Evolutionary conservation across 495 filamentous ascomycete genomes (phyloP), one percentile per base, ranked within the genome.

Genomic region (Annulohypoxylon bovei): DNA sequence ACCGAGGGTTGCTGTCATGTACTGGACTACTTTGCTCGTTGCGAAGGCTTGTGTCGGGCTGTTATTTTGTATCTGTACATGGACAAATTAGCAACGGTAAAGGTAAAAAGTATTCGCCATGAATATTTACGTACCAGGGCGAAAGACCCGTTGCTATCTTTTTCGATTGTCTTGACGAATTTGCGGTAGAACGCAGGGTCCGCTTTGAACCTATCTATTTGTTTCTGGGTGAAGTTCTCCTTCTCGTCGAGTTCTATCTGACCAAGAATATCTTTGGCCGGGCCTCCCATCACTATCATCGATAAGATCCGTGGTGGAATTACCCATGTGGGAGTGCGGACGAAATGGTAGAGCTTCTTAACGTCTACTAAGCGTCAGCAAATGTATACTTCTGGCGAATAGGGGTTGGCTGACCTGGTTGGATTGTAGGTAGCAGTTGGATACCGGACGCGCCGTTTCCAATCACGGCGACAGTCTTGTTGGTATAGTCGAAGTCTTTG

Each of bases 261-360:
- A 14, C 53, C 9, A 4, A 79, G 63, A 20, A 79, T 67, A 12
- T 60, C 40, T 40, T 73, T 44, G 67, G 56, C 72, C 35, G 55
- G 77, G 61, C 68, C 76, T 4, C 80, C 78, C 81, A 83, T 79
- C 25, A 74, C 62, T 59, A 79, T 80, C 80, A 84, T 82, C 0
- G 78, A 74, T 59, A 80, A 58, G 57, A 82, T 78, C 53, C 82
- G 71, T 5, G 88, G 85, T 32, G 88, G 86, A 5, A 86, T 81
- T n/a, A 92, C 60, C 90, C 90, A 93, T 27, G 89, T 91, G 2
- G 87, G 86, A 35, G 86, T 88, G 20, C 90, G 86, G 40, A 89
- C 83, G 52, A 80, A 74, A 56, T 80, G 79, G 69, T 78, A 80
- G 22, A 85, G 58, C 67, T 84, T 83, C 49, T 84, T 81, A 25